A percentile compares a stretch with the other conserved stretches of the same genome.
Conservation (phyloP, 495 filamentous ascomycete species). For the Hypoxylon lenormandii region DNA sequence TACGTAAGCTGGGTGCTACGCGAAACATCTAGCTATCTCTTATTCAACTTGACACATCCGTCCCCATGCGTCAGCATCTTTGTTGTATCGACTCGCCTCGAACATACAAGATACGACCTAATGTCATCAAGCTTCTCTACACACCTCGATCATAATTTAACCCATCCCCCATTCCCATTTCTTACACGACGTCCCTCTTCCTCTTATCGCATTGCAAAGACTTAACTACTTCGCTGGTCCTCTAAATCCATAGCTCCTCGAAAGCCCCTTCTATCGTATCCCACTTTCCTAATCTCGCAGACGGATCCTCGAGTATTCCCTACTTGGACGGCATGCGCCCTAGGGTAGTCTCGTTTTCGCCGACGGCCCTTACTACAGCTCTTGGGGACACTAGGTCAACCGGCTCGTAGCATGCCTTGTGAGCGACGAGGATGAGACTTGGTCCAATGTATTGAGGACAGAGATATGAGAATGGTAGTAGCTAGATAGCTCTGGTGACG, state of each 20-base stretch:
- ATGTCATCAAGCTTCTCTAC: conserved; percentile 53
- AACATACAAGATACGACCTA: conserved; percentile 56
- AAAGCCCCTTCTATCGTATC: conserved; percentile 19
- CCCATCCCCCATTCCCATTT: conserved; percentile 20
- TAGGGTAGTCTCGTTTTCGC: background rate
- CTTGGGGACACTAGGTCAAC: background rate
- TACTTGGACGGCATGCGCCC: background rate
- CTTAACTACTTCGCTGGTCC: conserved; percentile 32
- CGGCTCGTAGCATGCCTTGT: conserved; percentile 1
- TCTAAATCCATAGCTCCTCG: conserved; percentile 9
- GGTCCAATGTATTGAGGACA: background rate
- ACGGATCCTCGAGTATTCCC: background rate
- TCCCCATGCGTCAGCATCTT: conserved; percentile 52
- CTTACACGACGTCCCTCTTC: conserved; percentile 31
- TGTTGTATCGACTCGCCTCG: conserved; percentile 48
- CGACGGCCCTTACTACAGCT: background rate
- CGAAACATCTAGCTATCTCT: conserved; percentile 37
- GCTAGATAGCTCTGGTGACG: conserved; percentile 16
- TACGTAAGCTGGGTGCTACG: conserved; percentile 34
- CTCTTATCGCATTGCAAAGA: conserved; percentile 36
- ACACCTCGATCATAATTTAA: conserved; percentile 37
- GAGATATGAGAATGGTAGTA: conserved; percentile 11
- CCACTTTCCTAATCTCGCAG: conserved; percentile 27
- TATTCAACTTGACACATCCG: conserved; percentile 46
- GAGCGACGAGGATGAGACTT: conserved; percentile 7